phyloP scores from a whole-genome alignment of 306 rosid genomes.

The Quercus alba region DNA sequence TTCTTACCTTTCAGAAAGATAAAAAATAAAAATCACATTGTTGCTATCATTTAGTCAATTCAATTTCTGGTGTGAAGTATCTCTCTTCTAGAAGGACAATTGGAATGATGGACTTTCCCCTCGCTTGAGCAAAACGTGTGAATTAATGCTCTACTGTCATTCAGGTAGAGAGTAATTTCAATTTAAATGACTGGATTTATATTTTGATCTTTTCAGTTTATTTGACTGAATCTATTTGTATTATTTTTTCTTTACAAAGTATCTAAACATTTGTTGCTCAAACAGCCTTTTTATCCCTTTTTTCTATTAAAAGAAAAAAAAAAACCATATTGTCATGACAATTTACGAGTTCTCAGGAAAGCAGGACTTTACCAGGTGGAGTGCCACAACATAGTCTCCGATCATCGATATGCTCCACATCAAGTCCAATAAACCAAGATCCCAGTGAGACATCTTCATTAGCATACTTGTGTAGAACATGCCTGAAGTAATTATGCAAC shows the following conservation, averaged over 20 bases:
- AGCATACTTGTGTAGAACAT: constrained; percentile 93
- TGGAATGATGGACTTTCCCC: neutral
- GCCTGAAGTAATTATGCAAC: constrained; percentile 46
- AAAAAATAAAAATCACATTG: neutral
- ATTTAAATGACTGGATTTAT: neutral
- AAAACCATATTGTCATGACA: neutral
- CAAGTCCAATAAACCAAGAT: constrained; percentile 97
- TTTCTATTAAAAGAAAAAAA: neutral
- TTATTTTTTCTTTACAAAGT: too few species aligned
- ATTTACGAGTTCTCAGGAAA: neutral
- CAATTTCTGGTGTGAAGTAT: neutral
- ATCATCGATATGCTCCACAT: constrained; percentile 88
- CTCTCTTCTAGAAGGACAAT: neutral
- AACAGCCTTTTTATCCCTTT: neutral
- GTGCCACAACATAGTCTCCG: constrained; percentile 94
- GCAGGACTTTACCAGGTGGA: constrained; percentile 70
- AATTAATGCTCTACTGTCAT: neutral
- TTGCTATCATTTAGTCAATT: neutral
- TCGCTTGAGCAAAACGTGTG: neutral
- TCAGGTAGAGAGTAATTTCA: neutral
- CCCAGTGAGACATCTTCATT: constrained; percentile 97
- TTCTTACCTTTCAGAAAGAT: neutral
- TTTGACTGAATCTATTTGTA: too few species aligned
- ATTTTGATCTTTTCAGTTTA: neutral
- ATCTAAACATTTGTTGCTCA: too few species aligned